Percentiles rank a stretch among this genome's conserved stretches.
Conservation (phyloP, 2,329 filamentous ascomycete species). For the Rutstroemia sp. region DNA sequence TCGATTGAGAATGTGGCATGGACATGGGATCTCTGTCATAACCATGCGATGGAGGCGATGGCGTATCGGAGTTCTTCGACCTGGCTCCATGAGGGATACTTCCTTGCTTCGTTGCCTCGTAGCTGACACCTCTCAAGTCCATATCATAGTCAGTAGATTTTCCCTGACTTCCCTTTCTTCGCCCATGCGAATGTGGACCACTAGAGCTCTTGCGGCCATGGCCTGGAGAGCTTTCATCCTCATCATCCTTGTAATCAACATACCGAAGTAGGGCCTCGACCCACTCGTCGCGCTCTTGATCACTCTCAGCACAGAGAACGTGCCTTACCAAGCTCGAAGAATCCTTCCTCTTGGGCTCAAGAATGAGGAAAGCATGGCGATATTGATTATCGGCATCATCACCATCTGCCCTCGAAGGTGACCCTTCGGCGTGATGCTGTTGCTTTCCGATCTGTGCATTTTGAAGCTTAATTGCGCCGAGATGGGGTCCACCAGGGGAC, state of each 20-base stretch:
- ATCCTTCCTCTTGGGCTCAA: constrained; percentile 96
- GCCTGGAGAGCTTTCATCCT: constrained; percentile 48
- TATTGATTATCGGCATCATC: constrained; percentile 91
- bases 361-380: constrained; percentile 87
- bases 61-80: constrained; percentile 26
- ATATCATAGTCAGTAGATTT: constrained; percentile 32
- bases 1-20: constrained; percentile 29
- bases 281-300: constrained; percentile 87
- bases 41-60: constrained; percentile 25
- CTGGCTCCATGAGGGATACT: constrained; percentile 26
- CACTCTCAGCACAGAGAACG: constrained; percentile 91
- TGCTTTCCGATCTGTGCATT: constrained; percentile 94
- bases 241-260: constrained; percentile 64
- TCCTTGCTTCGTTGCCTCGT: constrained; percentile 32
- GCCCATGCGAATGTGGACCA: constrained; percentile 33
- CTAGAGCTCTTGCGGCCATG: constrained; percentile 34
- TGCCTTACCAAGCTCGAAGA: constrained; percentile 82
- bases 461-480: constrained; percentile 88
- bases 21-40: constrained; percentile 25
- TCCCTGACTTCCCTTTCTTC: constrained; percentile 37
- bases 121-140: constrained; percentile 32
- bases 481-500: constrained; percentile 77
- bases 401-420: constrained; percentile 48
- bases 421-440: constrained; percentile 50
- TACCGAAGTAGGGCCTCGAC: constrained; percentile 84